phyloP scores from a whole-genome alignment of 441 rosid genomes.

The Eruca vesicaria region DNA sequence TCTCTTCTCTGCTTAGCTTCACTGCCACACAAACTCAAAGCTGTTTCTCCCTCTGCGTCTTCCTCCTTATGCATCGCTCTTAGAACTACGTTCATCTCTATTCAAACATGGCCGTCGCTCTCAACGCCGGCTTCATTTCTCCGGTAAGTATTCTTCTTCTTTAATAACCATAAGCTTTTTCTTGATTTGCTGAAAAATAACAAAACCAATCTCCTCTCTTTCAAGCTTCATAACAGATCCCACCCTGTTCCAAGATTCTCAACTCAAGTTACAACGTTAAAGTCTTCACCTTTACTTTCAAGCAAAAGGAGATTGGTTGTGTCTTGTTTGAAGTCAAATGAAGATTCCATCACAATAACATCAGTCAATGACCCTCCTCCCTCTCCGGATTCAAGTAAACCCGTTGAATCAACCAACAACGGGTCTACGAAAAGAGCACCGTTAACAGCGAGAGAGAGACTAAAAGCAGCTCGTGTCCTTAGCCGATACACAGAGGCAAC shows the following conservation, averaged over 20 bases:
- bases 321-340: slow-evolving; percentile 44
- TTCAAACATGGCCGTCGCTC: slow-evolving; percentile 54
- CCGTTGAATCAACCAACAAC: slow-evolving; percentile 37
- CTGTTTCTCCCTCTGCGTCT: neutral
- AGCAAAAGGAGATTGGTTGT: slow-evolving; percentile 34
- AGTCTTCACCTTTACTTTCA: slow-evolving; percentile 21
- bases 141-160: slow-evolving; percentile 37
- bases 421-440: slow-evolving; percentile 53
- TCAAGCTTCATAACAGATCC: slow-evolving; percentile 40
- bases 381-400: slow-evolving; percentile 31
- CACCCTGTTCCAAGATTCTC: slow-evolving; percentile 21
- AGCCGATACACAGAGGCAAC: slow-evolving; percentile 58
- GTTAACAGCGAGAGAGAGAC: slow-evolving; percentile 77
- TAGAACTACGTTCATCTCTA: neutral
- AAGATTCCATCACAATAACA: slow-evolving; percentile 36
- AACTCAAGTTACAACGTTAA: slow-evolving; percentile 16
- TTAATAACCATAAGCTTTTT: neutral
- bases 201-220: neutral
- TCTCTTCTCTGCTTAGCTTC: slow-evolving; percentile 17
- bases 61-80: slow-evolving; percentile 34
- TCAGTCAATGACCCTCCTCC: slow-evolving; percentile 22
- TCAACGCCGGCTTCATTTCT: slow-evolving; percentile 54
- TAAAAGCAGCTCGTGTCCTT: slow-evolving; percentile 78
- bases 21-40: slow-evolving; percentile 33
- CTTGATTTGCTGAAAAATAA: neutral